phyloP scores from a whole-genome alignment of 257 asterid species.

The Perilla frutescens region DNA sequence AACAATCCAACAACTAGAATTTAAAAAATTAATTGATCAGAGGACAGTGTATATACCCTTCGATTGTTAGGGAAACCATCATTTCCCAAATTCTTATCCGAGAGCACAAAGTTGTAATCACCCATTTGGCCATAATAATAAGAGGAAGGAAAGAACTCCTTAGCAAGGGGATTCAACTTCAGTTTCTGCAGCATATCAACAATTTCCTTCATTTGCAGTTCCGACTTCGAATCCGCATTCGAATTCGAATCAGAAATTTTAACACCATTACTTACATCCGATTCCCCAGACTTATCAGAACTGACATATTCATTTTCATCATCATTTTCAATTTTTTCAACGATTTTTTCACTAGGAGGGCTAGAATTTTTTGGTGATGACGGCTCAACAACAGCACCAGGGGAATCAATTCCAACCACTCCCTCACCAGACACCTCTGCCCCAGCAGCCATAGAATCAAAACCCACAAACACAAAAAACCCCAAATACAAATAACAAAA shows the following conservation, averaged over 20 bases:
- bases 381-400: conserved; percentile 49
- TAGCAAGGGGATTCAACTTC: conserved; percentile 88
- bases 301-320: conserved; percentile 27
- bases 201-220: conserved; percentile 66
- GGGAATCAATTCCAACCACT: conserved; percentile 54
- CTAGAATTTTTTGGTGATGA: conserved; percentile 52
- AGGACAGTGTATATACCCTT: conserved; percentile 61
- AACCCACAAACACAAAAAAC: conserved; percentile 33
- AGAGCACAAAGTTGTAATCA: conserved; percentile 51
- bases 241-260: conserved; percentile 58
- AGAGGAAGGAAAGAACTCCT: conserved; percentile 88
- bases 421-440: conserved; percentile 78
- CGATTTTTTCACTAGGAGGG: conserved; percentile 31
- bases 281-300: conserved; percentile 47
- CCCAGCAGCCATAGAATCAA: conserved; percentile 84
- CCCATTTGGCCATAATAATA: conserved; percentile 61
- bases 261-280: conserved; percentile 42
- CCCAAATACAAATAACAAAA: conserved; percentile 28
- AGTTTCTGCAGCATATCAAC: conserved; percentile 72
- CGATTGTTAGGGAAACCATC: conserved; percentile 62
- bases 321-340: conserved; percentile 40
- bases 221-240: conserved; percentile 62
- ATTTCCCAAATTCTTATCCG: conserved; percentile 51
- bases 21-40: conserved; percentile 15
- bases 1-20: conserved; percentile 12